Evolutionary conservation across 257 asterid genomes (phyloP).

Genomic region (Solanum virginianum): DNA sequence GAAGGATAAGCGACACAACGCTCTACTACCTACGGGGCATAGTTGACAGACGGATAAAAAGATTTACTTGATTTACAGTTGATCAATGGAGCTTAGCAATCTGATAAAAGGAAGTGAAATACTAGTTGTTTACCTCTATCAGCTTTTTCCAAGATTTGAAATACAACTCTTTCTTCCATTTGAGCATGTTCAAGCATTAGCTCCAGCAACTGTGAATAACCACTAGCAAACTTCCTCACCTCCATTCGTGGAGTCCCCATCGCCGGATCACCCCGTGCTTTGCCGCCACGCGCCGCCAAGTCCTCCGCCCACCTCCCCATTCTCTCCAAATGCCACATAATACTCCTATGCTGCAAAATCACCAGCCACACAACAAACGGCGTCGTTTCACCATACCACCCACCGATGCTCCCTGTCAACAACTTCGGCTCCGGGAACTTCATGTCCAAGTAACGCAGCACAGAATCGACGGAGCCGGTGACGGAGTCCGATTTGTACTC

Average conservation of each 20-base stretch:
- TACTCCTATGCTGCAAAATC: constrained; percentile 79
- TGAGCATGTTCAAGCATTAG: constrained; percentile 93
- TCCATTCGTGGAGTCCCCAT: constrained; percentile 94
- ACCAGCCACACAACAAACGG: constrained; percentile 86
- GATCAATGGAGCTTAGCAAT: not conserved
- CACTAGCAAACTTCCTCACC: constrained; percentile 70
- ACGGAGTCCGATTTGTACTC: constrained; percentile 56
- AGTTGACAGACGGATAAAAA: not conserved
- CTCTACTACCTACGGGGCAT: not conserved
- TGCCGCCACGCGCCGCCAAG: constrained; percentile 78
- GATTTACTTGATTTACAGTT: not conserved
- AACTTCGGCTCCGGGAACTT: constrained; percentile 82
- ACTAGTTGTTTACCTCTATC: constrained; percentile 55
- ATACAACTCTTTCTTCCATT: constrained; percentile 89
- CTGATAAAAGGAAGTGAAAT: not conserved
- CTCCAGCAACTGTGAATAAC: constrained; percentile 61
- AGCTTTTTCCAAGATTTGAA: constrained; percentile 81
- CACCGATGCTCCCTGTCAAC: constrained; percentile 16
- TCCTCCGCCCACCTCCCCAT: constrained; percentile 93
- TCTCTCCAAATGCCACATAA: constrained; percentile 84
- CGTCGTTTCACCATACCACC: constrained; percentile 76
- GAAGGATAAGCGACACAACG: not conserved
- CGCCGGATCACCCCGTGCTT: constrained; percentile 60
- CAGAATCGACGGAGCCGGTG: constrained; percentile 64
- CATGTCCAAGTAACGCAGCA: constrained; percentile 53